Percentiles rank a stretch among this genome's conserved stretches.
Conservation (phyloP, 257 asterid genomes). For the Prunella vulgaris region DNA sequence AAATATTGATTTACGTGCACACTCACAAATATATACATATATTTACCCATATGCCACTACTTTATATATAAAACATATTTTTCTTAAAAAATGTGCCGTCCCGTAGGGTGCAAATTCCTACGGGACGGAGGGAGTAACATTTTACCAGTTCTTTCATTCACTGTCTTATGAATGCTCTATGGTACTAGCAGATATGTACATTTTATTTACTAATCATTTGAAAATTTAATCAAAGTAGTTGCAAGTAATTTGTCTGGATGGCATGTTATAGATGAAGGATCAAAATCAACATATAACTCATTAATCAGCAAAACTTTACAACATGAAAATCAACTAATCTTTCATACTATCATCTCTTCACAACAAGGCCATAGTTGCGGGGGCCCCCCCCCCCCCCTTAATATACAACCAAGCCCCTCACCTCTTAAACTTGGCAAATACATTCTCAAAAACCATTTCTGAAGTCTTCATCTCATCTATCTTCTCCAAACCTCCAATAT, state of each 20-base stretch:
- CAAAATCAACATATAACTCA: not conserved
- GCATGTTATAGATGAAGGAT: not conserved
- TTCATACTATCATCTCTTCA: not conserved
- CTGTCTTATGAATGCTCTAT: not conserved
- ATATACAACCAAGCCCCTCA: not conserved
- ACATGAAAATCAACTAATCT: not conserved
- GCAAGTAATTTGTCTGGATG: not conserved
- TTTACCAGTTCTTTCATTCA: not conserved
- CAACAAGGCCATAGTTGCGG: not conserved
- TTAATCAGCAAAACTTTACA: not conserved
- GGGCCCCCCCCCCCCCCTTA: too few species aligned
- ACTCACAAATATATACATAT: too few species aligned
- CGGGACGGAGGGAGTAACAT: too few species aligned
- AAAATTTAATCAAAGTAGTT: not conserved
- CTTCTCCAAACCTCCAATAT: slow-evolving; percentile 35
- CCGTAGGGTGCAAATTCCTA: too few species aligned
- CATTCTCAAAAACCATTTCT: slow-evolving; percentile 22
- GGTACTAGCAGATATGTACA: not conserved
- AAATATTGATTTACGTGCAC: too few species aligned
- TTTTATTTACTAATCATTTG: not conserved
- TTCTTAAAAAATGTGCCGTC: too few species aligned
- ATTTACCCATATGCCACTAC: too few species aligned
- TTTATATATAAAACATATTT: too few species aligned
- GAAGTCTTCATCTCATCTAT: slow-evolving; percentile 43
- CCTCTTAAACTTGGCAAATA: slow-evolving; percentile 24